phyloP scores from a whole-genome alignment of 140 eudicot genomes.

The Ambrosia hybrid region DNA sequence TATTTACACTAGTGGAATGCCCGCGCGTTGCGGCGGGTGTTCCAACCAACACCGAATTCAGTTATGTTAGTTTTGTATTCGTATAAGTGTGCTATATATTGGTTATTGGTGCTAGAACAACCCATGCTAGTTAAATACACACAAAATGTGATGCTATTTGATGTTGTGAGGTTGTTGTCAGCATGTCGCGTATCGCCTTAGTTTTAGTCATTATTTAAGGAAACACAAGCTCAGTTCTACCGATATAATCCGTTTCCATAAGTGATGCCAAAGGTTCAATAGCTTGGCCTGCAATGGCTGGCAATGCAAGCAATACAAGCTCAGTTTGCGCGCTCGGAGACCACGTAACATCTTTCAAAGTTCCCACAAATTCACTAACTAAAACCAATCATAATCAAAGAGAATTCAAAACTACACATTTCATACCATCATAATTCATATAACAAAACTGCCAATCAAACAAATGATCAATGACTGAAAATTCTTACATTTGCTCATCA shows the following conservation, averaged over 20 bases:
- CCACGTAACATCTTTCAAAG: background rate
- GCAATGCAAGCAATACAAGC: slow-evolving; percentile 69
- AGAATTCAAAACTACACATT: slow-evolving; percentile 12
- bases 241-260: slow-evolving; percentile 96
- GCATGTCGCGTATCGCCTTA: background rate
- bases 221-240: slow-evolving; percentile 29
- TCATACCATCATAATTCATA: background rate
- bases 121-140: too few species aligned
- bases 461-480: background rate
- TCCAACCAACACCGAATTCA: too few species aligned
- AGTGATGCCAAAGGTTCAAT: slow-evolving; percentile 89
- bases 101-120: too few species aligned
- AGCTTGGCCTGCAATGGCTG: slow-evolving; percentile 95
- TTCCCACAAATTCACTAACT: slow-evolving; percentile 40
- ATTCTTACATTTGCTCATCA: slow-evolving; percentile 40
- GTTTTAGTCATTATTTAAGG: background rate
- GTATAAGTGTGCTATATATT: too few species aligned
- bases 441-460: background rate
- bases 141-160: too few species aligned
- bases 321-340: slow-evolving; percentile 50
- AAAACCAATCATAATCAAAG: slow-evolving; percentile 11
- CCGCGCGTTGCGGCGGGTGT: too few species aligned
- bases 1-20: too few species aligned
- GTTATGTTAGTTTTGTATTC: too few species aligned
- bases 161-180: too few species aligned